A percentile compares a stretch with the other conserved stretches of the same genome.
phyloP scores from a whole-genome alignment of 108 stramenopile species.

The Skeletonema grethae region DNA sequence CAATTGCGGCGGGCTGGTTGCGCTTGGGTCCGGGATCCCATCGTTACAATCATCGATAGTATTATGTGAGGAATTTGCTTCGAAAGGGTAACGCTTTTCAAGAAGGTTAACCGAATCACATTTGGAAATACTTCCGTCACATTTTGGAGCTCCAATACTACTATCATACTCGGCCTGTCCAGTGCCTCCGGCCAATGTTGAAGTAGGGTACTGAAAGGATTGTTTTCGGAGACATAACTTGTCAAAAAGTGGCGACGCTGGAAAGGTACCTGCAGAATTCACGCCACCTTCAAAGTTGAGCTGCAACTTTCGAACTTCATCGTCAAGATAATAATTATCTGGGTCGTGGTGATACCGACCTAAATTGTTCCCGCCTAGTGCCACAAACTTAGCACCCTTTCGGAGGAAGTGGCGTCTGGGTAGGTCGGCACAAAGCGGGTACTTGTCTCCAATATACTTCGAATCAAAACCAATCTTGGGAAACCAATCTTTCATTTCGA shows the following conservation, averaged over 20 bases:
- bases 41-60: slow-evolving; percentile 28
- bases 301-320: slow-evolving; percentile 13
- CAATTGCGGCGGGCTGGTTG: too few species aligned
- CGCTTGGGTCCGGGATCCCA: not conserved
- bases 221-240: slow-evolving; percentile 32
- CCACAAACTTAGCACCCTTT: slow-evolving; percentile 34
- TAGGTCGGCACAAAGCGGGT: slow-evolving; percentile 52
- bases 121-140: slow-evolving; percentile 8
- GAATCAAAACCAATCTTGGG: slow-evolving; percentile 41
- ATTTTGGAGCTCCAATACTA: slow-evolving; percentile 22
- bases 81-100: not conserved
- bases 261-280: not conserved
- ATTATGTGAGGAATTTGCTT: slow-evolving; percentile 17
- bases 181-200: slow-evolving; percentile 11
- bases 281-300: slow-evolving; percentile 5
- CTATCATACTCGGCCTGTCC: slow-evolving; percentile 18
- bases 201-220: not conserved
- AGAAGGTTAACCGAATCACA: slow-evolving; percentile 25
- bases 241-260: slow-evolving; percentile 18
- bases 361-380: slow-evolving; percentile 20
- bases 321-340: slow-evolving; percentile 20
- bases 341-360: slow-evolving; percentile 18
- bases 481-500: slow-evolving; percentile 30
- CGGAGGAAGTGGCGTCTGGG: slow-evolving; percentile 37
- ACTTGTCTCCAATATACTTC: slow-evolving; percentile 43